Conservation (phyloP, 495 filamentous ascomycete species). For the Thozetella sp. region DNA sequence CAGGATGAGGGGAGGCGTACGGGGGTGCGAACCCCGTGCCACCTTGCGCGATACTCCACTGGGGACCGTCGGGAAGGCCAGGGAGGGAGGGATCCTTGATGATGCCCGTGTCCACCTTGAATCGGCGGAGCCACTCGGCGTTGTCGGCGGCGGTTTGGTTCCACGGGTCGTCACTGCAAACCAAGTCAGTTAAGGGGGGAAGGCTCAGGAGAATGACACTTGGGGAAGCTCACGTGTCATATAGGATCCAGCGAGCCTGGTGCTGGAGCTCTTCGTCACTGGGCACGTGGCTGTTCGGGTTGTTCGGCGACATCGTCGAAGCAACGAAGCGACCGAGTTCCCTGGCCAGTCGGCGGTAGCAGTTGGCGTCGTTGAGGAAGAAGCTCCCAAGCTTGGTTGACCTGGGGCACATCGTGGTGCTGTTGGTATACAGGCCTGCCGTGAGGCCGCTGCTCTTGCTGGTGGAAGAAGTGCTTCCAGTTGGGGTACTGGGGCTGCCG, state of each 20-base stretch:
- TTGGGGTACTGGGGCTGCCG: neutral
- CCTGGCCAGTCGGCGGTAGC: conserved; percentile 48
- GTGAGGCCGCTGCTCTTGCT: neutral
- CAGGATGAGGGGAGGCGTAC: conserved; percentile 31
- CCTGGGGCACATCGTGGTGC: neutral
- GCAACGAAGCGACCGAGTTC: conserved; percentile 50
- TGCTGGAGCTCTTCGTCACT: conserved; percentile 55
- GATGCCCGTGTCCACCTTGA: conserved; percentile 67
- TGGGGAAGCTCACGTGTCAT: conserved; percentile 44
- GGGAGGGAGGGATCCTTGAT: conserved; percentile 41
- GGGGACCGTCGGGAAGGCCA: conserved; percentile 32
- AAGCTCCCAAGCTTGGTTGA: conserved; percentile 7
- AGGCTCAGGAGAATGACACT: neutral
- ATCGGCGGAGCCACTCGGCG: conserved; percentile 66
- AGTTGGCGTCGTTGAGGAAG: conserved; percentile 53
- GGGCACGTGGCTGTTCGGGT: conserved; percentile 52
- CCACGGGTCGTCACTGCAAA: conserved; percentile 64
- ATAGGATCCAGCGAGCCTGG: conserved; percentile 58
- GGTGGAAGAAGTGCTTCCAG: neutral
- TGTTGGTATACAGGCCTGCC: neutral
- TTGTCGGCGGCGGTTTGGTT: conserved; percentile 78
- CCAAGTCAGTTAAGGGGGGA: conserved; percentile 7
- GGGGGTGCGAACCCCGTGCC: conserved; percentile 52
- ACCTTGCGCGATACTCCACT: conserved; percentile 42
- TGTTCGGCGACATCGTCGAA: conserved; percentile 50